These are phyloP conservation scores for Suillus decipiens DNA, from an alignment of 768 basidiomycete genomes.

Conservation along the genomic window DNA sequence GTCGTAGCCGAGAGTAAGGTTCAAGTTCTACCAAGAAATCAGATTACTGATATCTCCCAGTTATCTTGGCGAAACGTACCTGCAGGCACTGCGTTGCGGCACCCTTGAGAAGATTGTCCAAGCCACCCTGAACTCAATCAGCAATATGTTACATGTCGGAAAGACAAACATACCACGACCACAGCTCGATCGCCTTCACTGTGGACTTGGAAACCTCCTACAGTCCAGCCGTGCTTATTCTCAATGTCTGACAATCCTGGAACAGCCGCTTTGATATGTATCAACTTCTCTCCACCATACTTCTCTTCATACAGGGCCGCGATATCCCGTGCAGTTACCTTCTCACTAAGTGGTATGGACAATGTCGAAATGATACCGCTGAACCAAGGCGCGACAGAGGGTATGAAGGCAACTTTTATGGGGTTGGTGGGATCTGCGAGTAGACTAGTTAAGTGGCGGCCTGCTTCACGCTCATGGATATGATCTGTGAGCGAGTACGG, in stretches of 20 bases:
- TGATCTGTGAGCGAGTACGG: slow-evolving; percentile 95
- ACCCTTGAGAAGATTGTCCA: slow-evolving; percentile 97
- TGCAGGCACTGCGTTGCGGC: slow-evolving; percentile 99
- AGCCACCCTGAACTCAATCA: slow-evolving; percentile 63
- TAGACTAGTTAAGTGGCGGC: slow-evolving; percentile 74
- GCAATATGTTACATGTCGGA: slow-evolving; percentile 5
- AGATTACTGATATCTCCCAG: background rate
- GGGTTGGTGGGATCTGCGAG: slow-evolving; percentile 35
- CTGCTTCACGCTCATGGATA: slow-evolving; percentile 97
- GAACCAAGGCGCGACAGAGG: slow-evolving; percentile 91
- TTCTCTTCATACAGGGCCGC: slow-evolving; percentile 70
- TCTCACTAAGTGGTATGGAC: slow-evolving; percentile 74
- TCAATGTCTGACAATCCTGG: slow-evolving; percentile 76
- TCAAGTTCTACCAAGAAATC: slow-evolving; percentile 67
- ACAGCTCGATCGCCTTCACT: slow-evolving; percentile 88
- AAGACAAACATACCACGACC: slow-evolving; percentile 67
- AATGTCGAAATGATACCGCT: slow-evolving; percentile 91
- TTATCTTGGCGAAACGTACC: slow-evolving; percentile 48
- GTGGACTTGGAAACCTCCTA: slow-evolving; percentile 94
- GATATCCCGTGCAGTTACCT: slow-evolving; percentile 72
- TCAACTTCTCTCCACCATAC: slow-evolving; percentile 75
- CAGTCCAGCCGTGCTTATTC: slow-evolving; percentile 83
- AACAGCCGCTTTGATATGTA: slow-evolving; percentile 66
- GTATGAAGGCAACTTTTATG: slow-evolving; percentile 80
- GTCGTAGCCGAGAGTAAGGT: slow-evolving; percentile 85